Percentiles rank a stretch among this genome's conserved stretches.
These are phyloP conservation scores for Solanum appendiculatum DNA, from an alignment of 257 asterid genomes.

Conservation along the genomic window DNA sequence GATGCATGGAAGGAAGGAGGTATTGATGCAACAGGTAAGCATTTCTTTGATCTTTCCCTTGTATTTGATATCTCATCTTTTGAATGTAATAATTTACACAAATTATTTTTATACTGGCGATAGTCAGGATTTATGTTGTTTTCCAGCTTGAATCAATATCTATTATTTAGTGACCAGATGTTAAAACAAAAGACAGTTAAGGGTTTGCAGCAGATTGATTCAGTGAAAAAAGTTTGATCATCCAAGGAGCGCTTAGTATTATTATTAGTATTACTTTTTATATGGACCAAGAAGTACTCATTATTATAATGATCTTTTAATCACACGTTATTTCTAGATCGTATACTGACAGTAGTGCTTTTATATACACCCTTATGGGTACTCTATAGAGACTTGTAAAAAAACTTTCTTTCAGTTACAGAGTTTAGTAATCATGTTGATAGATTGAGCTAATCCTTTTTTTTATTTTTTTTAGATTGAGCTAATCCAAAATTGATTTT, in stretches of 20 bases:
- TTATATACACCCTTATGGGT: neutral
- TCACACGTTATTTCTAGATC: neutral
- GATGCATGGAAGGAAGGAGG: constrained; percentile 99
- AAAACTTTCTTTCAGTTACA: neutral
- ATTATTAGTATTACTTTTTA: neutral
- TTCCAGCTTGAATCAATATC: neutral
- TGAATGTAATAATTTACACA: neutral
- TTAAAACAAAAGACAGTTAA: neutral
- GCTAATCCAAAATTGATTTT: neutral
- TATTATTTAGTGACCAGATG: neutral
- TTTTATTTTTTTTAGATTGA: too few species aligned
- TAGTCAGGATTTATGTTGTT: neutral
- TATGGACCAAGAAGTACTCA: neutral
- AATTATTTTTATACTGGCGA: neutral
- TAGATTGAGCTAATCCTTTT: neutral
- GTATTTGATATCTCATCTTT: neutral
- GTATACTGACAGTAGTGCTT: neutral
- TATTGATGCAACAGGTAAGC: constrained; percentile 95
- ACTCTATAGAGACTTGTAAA: neutral
- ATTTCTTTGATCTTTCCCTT: neutral
- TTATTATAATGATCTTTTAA: neutral
- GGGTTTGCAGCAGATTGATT: neutral
- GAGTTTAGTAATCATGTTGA: neutral
- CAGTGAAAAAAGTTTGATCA: neutral
- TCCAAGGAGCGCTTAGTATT: neutral